phyloP scores from a whole-genome alignment of 2,329 filamentous ascomycete species.

The Clarireedia sp. region DNA sequence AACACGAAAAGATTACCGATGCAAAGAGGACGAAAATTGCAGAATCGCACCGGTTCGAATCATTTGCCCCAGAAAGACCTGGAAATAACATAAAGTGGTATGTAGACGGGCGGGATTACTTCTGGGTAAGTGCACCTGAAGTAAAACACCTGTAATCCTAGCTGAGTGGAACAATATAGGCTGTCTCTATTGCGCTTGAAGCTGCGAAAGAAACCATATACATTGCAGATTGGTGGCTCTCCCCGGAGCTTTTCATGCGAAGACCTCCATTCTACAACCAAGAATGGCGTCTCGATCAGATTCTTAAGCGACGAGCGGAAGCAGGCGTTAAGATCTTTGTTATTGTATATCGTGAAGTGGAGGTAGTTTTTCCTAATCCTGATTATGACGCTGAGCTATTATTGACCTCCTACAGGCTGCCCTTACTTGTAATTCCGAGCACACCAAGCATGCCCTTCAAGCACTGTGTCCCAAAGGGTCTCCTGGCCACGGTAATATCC shows the following conservation, averaged over 20 bases:
- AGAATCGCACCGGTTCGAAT: conserved; percentile 75
- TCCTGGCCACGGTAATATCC: conserved; percentile 82
- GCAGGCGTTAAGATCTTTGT: conserved; percentile 91
- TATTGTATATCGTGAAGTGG: conserved; percentile 76
- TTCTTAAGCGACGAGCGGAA: conserved; percentile 83
- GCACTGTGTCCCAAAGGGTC: conserved; percentile 72
- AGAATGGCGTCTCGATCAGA: conserved; percentile 77
- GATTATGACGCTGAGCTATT: not conserved
- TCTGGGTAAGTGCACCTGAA: conserved; percentile 51
- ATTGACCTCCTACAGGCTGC: conserved; percentile 52
- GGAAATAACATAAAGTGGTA: conserved; percentile 94
- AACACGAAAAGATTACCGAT: conserved; percentile 79
- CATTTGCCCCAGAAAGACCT: conserved; percentile 79
- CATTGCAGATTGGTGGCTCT: conserved; percentile 95
- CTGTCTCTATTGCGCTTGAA: conserved; percentile 85
- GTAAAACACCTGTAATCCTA: not conserved
- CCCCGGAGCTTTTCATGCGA: conserved; percentile 77
- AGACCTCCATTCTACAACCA: conserved; percentile 76
- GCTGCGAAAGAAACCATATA: conserved; percentile 89
- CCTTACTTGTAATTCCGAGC: conserved; percentile 82
- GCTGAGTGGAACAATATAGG: conserved; percentile 30
- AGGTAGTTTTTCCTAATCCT: conserved; percentile 14
- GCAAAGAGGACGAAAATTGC: conserved; percentile 65
- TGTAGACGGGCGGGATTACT: conserved; percentile 90
- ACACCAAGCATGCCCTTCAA: conserved; percentile 82